phyloP scores from a whole-genome alignment of 2,329 filamentous ascomycete genomes.

The Paramyrothecium roridum region DNA sequence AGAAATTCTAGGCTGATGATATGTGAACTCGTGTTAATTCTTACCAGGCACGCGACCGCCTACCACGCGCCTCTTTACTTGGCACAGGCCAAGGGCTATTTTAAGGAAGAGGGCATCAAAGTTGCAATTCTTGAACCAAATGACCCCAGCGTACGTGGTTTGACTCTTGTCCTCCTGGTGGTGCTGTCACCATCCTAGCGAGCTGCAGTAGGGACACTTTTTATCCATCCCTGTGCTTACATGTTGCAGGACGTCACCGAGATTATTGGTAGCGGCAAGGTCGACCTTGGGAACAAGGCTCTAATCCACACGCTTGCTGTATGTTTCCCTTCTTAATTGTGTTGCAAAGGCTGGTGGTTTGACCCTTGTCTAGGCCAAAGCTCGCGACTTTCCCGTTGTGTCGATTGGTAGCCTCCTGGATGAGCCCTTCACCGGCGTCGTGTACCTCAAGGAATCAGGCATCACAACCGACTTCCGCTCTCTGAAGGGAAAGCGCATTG shows the following conservation, averaged over 20 bases:
- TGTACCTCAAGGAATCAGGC: conserved; percentile 71
- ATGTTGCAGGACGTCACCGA: conserved; percentile 67
- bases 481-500: conserved; percentile 73
- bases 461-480: conserved; percentile 74
- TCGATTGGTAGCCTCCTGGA: conserved; percentile 75
- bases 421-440: conserved; percentile 76
- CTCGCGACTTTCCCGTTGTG: conserved; percentile 68
- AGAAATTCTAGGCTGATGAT: conserved; percentile 16
- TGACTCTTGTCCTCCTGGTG: no score
- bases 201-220: rapidly evolving
- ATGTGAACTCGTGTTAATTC: conserved; percentile 19
- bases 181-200: no score
- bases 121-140: conserved; percentile 77
- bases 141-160: conserved; percentile 61
- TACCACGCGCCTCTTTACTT: conserved; percentile 79
- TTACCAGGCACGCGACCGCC: conserved; percentile 70
- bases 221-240: neutral
- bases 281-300: conserved; percentile 77
- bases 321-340: conserved; percentile 14
- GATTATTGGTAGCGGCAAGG: conserved; percentile 73
- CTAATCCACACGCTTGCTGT: conserved; percentile 81
- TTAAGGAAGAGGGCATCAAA: conserved; percentile 72
- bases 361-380: conserved; percentile 56
- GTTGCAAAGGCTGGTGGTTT: neutral
- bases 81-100: conserved; percentile 72